A percentile compares a stretch with the other conserved stretches of the same genome.
Evolutionary conservation across 345 rosid genomes (phyloP).

Genomic region (Populus simonii): DNA sequence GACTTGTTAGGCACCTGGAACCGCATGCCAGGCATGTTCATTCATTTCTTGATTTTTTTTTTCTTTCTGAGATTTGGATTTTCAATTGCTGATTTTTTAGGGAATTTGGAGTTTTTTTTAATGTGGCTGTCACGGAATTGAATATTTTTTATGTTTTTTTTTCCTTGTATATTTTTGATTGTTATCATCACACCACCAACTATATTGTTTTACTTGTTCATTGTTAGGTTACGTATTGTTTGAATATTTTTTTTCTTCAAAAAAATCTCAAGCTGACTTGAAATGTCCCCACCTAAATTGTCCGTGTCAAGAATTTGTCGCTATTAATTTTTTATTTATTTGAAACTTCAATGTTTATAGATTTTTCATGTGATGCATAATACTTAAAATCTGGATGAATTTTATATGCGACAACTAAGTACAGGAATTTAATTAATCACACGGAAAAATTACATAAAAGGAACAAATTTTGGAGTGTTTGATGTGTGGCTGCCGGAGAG

Average conservation of each 20-base stretch:
- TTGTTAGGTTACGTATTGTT: background rate
- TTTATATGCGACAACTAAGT: background rate
- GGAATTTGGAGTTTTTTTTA: background rate
- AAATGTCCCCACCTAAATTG: background rate
- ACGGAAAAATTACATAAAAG: background rate
- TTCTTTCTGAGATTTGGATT: background rate
- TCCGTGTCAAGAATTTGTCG: background rate
- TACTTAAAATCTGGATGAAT: background rate
- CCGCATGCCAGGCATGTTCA: constrained; percentile 46
- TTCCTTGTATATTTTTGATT: no score
- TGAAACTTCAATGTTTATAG: background rate
- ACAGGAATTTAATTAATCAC: background rate
- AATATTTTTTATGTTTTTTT: no score
- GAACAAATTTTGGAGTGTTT: background rate
- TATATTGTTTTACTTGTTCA: background rate
- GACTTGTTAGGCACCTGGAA: constrained; percentile 47
- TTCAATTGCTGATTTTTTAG: background rate
- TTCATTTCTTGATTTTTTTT: background rate
- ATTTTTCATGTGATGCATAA: background rate
- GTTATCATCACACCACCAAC: background rate
- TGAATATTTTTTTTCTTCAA: background rate
- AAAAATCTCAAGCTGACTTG: background rate
- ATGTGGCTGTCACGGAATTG: no score
- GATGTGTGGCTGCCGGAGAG: background rate
- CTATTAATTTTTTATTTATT: background rate